Percentiles rank a stretch among this genome's conserved stretches.
These are phyloP conservation scores for Plasmodium gallinaceum DNA, from an alignment of 169 alveolate genomes.

Conservation along the genomic window DNA sequence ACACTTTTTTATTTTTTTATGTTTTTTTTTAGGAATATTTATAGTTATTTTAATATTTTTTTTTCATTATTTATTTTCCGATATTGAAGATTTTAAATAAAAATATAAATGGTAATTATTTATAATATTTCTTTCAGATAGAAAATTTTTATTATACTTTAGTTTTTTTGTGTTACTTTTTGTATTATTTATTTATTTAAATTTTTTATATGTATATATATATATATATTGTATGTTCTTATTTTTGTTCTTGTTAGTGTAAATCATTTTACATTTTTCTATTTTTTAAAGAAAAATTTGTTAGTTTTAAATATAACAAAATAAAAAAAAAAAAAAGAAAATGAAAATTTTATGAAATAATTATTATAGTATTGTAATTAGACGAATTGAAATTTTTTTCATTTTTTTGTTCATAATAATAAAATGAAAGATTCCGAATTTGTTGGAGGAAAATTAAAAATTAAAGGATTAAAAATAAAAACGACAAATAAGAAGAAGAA, in stretches of 20 bases:
- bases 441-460: constrained; percentile 67
- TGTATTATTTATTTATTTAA: background rate
- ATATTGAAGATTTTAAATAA: constrained; percentile 12
- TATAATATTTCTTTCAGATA: background rate
- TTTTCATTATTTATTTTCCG: constrained; percentile 61
- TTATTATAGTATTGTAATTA: background rate
- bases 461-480: constrained; percentile 22
- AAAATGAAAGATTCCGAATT: constrained; percentile 73
- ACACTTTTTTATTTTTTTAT: background rate
- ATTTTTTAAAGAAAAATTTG: too few relatives aligned
- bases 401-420: background rate
- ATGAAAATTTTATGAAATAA: background rate
- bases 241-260: background rate
- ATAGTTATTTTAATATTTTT: constrained; percentile 43
- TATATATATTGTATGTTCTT: background rate
- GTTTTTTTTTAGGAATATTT: constrained; percentile 37
- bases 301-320: too few relatives aligned
- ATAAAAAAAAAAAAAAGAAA: background rate
- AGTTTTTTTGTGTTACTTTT: too few relatives aligned
- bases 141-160: too few relatives aligned
- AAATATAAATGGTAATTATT: background rate
- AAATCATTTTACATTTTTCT: too few relatives aligned
- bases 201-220: constrained; percentile 7
- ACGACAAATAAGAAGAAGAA: constrained; percentile 6
- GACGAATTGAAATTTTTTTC: background rate